A percentile compares a stretch with the other conserved stretches of the same genome.
These are phyloP conservation scores for Fusarium oxysporum DNA, from an alignment of 2,329 filamentous ascomycete species.

Conservation along the genomic window DNA sequence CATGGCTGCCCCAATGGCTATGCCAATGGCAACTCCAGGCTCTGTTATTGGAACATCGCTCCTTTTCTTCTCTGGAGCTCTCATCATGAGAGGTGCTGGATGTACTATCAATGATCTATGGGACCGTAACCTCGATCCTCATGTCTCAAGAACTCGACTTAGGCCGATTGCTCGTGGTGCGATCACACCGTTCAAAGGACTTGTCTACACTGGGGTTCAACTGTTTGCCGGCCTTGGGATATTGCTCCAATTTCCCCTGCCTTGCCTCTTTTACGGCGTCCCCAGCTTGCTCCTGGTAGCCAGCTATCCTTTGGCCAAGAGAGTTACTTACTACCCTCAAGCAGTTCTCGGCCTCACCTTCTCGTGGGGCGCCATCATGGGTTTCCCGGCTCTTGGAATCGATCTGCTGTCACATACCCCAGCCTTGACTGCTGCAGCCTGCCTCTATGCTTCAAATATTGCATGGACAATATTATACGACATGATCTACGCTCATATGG, in stretches of 20 bases:
- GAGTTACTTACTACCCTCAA: conserved; percentile 89
- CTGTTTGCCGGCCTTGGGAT: conserved; percentile 79
- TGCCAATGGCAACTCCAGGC: conserved; percentile 69
- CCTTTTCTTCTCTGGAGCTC: conserved; percentile 79
- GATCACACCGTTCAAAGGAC: conserved; percentile 75
- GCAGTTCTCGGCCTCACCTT: conserved; percentile 86
- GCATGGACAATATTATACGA: conserved; percentile 92
- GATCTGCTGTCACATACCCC: conserved; percentile 74
- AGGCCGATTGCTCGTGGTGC: conserved; percentile 86
- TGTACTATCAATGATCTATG: conserved; percentile 93
- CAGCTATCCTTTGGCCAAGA: conserved; percentile 84
- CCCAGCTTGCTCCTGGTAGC: conserved; percentile 80
- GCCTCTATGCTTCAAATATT: conserved; percentile 81
- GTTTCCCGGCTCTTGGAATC: conserved; percentile 84
- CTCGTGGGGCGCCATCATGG: conserved; percentile 90
- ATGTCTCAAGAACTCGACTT: conserved; percentile 79
- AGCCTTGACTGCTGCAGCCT: conserved; percentile 73
- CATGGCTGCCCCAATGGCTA: conserved; percentile 77
- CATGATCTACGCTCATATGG: conserved; percentile 95
- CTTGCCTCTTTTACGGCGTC: conserved; percentile 81
- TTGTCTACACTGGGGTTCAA: conserved; percentile 80
- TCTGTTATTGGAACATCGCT: conserved; percentile 72
- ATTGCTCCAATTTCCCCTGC: conserved; percentile 78
- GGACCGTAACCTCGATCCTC: conserved; percentile 87
- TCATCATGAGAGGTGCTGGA: conserved; percentile 88